Base-by-base conservation (phyloP, 2,329 filamentous ascomycete genomes). In the Epichloe coenophiala region DNA sequence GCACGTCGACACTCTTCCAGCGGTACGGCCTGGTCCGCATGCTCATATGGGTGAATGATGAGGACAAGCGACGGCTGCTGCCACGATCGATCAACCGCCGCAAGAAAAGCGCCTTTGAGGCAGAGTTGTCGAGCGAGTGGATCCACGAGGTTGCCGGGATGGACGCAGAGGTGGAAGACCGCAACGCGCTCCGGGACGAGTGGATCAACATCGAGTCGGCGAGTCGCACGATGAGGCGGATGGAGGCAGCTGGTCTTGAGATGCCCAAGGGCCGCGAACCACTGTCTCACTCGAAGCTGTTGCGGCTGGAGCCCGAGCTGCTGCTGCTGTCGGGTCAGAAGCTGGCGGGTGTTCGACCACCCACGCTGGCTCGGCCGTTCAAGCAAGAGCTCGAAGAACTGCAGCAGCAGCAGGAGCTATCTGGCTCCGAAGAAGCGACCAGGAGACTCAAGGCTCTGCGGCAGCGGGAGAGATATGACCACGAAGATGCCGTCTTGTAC, bases 1-100 rank as follows among this genome's bases (percentile, higher is more conserved):
- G 79, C 54, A 68, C 72, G 2, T 72, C 79, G 47, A 65, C 71
- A 0, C 71, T 84, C 0, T 78, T 94, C 57, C 84, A 95, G 58
- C 71, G 73, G 31, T 90, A 88, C 61, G 91, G 91, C 3, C 76
- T 83, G 17, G 82, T 95, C 3, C 81, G 89, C 46, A 83, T 91
- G 71, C 73, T 97, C 1, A 62, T 90, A 39, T 90, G 89, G 82
- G 60, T 82, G 3, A 74, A 77, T 1, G 71, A 82, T 42, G 70
- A 76, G 0, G 83, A 88, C 51, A 80, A 80, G 55, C 59, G 65
- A 6, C 54, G 64, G 1, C 57, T 87, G 1, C 52, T 95, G 7
- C 84, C 90, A 0, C 77, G 76, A 48, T 68, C 70, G 2, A 61
- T 85, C 3, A 64, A 70, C 36, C 64, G 70, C 1, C 76, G 83